Evolutionary conservation across 306 rosid species (phyloP).

Genomic region (Vigna hirtella): DNA sequence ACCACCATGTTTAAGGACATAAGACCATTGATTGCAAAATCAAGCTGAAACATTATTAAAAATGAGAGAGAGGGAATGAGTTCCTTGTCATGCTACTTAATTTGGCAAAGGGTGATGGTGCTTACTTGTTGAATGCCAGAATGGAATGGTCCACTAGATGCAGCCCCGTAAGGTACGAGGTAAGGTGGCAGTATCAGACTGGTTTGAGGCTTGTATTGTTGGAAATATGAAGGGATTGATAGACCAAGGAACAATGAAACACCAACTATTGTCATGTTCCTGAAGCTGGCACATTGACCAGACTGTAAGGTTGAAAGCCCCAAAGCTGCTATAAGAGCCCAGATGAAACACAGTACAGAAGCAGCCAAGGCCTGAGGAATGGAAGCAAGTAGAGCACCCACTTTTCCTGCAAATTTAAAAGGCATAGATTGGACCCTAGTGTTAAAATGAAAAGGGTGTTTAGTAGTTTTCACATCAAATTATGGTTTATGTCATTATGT

Average conservation of each 20-base stretch:
- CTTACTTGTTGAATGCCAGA: slow-evolving; percentile 64
- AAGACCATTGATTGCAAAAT: slow-evolving; percentile 71
- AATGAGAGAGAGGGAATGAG: neutral
- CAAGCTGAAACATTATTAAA: slow-evolving; percentile 56
- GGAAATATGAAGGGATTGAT: slow-evolving; percentile 80
- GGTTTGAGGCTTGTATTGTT: slow-evolving; percentile 67
- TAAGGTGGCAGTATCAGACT: slow-evolving; percentile 73
- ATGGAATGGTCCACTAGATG: slow-evolving; percentile 77
- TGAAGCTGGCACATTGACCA: slow-evolving; percentile 64
- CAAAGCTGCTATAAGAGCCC: slow-evolving; percentile 76
- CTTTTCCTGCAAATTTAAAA: slow-evolving; percentile 60
- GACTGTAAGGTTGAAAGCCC: slow-evolving; percentile 76
- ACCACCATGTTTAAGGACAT: slow-evolving; percentile 89
- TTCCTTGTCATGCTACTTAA: neutral
- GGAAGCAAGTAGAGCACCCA: slow-evolving; percentile 89
- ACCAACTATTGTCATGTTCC: slow-evolving; percentile 77
- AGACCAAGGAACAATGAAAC: slow-evolving; percentile 82
- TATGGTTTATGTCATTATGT: neutral
- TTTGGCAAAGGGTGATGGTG: neutral
- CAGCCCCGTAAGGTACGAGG: slow-evolving; percentile 76
- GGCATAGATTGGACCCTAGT: neutral
- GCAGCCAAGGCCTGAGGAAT: slow-evolving; percentile 84
- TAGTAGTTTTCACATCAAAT: neutral
- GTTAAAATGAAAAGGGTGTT: neutral
- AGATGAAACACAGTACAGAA: slow-evolving; percentile 73